Conservation (phyloP, 148 eudicot genomes). For the Cornus controversa region DNA sequence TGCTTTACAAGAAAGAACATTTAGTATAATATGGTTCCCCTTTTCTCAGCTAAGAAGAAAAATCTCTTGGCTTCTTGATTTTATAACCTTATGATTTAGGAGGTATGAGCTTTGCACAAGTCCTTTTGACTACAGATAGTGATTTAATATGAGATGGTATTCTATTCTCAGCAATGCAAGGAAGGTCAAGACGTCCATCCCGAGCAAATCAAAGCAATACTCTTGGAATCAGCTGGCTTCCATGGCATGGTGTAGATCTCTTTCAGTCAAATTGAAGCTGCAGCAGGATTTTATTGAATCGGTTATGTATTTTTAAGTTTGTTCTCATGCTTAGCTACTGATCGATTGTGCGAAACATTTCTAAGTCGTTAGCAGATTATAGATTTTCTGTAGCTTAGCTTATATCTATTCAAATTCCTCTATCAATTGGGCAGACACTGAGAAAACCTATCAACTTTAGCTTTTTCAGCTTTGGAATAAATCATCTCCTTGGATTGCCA, state of each 20-base stretch:
- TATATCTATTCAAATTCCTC: background rate
- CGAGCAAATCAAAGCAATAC: slow-evolving; percentile 77
- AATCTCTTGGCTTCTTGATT: background rate
- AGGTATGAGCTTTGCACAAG: background rate
- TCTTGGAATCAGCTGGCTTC: slow-evolving; percentile 78
- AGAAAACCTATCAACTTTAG: background rate
- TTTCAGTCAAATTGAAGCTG: background rate
- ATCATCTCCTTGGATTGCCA: background rate
- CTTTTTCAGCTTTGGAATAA: background rate
- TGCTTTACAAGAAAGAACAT: too few species aligned
- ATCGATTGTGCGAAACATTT: background rate
- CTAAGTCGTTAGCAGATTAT: background rate
- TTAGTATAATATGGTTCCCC: background rate
- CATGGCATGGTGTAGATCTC: slow-evolving; percentile 39
- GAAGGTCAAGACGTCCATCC: slow-evolving; percentile 87
- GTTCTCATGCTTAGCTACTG: background rate
- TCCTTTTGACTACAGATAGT: background rate
- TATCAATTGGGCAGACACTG: background rate
- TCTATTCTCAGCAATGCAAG: slow-evolving; percentile 67
- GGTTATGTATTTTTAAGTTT: background rate
- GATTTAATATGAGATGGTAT: background rate
- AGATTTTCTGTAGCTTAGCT: background rate
- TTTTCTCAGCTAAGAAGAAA: background rate
- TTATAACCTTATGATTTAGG: background rate
- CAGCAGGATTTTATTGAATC: background rate